Base-by-base conservation (phyloP, 73 alveolate species). In the Urostyla sp. region DNA sequence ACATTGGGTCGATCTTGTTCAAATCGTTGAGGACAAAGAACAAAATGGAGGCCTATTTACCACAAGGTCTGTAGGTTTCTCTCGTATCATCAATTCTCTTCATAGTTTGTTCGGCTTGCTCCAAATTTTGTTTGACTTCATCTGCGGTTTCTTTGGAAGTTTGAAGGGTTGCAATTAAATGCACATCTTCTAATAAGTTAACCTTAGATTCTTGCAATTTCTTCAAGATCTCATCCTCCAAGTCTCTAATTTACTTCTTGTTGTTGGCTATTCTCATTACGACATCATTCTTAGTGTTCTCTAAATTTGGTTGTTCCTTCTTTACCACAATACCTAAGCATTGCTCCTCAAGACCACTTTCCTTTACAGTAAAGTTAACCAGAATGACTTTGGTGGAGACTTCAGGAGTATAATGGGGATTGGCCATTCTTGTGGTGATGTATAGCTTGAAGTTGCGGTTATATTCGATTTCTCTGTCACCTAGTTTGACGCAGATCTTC, bases 341-440 rank as follows among this genome's bases (percentile, higher is more conserved):
- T 79, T 97, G 95, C 74, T 95, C 99, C 90, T 97, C 99, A 38
- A 97, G 95, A 31, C 99, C 99, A 84, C 92, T 81, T 72, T 95
- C 97, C 60, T 94, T 97, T 46, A 97, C 98, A 35, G 97, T 95
- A 83, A 95, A 97, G 95, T 97, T 97, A 40, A 97, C 96, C 53
- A 97, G 72, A 36, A 90, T 87, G 31, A 92, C 96, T 52, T 96
- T 92, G 21, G 99, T 95, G 0, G 98, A 89, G 24, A 97, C 95
- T 80, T 98, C 99, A 15, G 99, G 99, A 26, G 99, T 96, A 87
- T 96, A 98, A 88, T 96, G 99, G 72, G 99, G 99, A 84, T 96
- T 98, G 46, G 98, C 88, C 89, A 95, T 94, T 92, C 98, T 97
- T 20, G 99, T 96, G 43, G 99, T 96, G 90, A 98, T 89, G 94